Base-by-base conservation (phyloP, 306 rosid genomes). In the Rubus parviflorus region DNA sequence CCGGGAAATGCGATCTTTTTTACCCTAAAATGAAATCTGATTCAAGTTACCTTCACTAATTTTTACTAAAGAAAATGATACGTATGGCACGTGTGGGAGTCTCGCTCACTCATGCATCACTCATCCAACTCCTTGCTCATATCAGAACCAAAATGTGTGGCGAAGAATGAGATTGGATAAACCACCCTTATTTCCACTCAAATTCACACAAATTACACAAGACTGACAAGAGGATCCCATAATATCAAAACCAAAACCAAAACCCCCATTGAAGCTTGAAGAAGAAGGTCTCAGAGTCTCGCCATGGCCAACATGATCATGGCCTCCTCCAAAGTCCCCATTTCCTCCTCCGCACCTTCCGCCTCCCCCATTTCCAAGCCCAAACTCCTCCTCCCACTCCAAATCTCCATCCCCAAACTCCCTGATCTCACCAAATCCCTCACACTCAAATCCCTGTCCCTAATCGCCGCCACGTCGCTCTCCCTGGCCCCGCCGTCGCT, bases 251-350 rank as follows among this genome's bases (percentile, higher is more conserved):
- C 5, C 3, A 17, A 35, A 37, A 20, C 70, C 23, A 65, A 65
- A 9, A 6, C 2, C 8, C 22, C 61, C 30, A 54, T 54, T n/a
- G 4, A 16, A 51, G 56, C 43, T 3, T 15, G 42, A 2, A 57
- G 16, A 56, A 80, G 25, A 60, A 56, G 13, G 17, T 17, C 10
- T 2, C 3, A 48, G 68, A 1, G 14, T 0, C 2, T 67, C 20
- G 69, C 85, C 82, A 96, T 96, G 98, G 93, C 94, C 17, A 86
- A 80, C 88, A 82, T 87, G 91, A 87, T 96, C 83, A 88, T 93
- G 90, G 93, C 98, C 81, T 89, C 97, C 77, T 75, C 88, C 78
- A 95, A 89, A 38, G 75, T 87, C 15, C 45, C 85, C 73, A 70
- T 87, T 41, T 81, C 81, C 40, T 69, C 89, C 8, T 30, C 85